Conservation (phyloP, 2,329 filamentous ascomycete species). For the Trichophyton simii region DNA sequence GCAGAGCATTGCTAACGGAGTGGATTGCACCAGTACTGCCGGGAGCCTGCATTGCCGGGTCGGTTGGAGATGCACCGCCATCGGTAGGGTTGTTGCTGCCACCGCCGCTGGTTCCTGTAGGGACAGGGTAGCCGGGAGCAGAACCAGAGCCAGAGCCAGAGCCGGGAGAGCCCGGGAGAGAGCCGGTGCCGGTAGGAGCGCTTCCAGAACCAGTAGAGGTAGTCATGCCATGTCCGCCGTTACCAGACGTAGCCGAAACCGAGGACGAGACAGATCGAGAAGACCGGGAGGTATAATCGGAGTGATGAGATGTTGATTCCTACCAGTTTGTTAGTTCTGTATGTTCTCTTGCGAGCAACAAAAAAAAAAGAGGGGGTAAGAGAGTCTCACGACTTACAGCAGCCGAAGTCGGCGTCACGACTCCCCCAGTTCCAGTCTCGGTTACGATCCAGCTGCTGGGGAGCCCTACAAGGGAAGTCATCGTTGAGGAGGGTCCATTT, state of each 20-base stretch:
- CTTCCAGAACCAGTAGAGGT: background rate
- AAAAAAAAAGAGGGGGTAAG: constrained; percentile 2
- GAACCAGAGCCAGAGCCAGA: background rate
- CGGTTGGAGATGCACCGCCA: background rate
- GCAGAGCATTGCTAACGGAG: background rate
- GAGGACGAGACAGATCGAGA: background rate
- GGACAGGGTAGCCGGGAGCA: background rate
- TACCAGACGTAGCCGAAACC: background rate
- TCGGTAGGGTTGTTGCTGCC: background rate
- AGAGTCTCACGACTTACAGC: constrained; percentile 48
- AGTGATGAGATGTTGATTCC: constrained; percentile 10
- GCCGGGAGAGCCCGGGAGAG: background rate
- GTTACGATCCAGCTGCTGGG: constrained; percentile 74
- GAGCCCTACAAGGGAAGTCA: constrained; percentile 41
- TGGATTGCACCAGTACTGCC: background rate
- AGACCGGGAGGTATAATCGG: constrained; percentile 1
- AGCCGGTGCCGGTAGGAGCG: background rate
- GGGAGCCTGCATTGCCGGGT: background rate
- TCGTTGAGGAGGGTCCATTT: constrained; percentile 31
- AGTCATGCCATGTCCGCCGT: background rate
- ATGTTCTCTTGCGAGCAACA: background rate
- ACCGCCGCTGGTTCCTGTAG: background rate
- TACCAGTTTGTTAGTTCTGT: constrained; percentile 7
- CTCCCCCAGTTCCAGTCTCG: constrained; percentile 61
- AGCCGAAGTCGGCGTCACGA: constrained; percentile 58